phyloP scores from a whole-genome alignment of 1,139 yeast genomes.

The Hansenula lynferdii region DNA sequence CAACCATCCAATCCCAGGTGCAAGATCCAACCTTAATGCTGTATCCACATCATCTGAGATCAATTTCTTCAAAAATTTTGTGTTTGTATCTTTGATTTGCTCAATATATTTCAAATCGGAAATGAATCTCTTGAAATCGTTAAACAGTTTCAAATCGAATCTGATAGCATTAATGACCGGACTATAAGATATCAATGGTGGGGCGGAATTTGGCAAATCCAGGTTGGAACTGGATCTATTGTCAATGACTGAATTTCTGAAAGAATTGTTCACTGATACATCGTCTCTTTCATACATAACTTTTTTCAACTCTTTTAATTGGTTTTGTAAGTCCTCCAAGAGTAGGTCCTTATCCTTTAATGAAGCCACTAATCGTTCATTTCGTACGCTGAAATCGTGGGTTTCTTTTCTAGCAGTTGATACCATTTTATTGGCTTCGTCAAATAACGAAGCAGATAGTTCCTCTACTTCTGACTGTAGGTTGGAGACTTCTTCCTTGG shows the following conservation, averaged over 20 bases:
- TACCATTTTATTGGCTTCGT: constrained; percentile 80
- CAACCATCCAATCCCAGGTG: constrained; percentile 60
- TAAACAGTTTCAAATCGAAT: constrained; percentile 43
- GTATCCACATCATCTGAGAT: constrained; percentile 81
- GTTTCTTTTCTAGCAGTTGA: constrained; percentile 62
- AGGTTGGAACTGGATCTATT: constrained; percentile 12
- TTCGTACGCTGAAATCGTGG: constrained; percentile 44
- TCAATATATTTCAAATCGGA: constrained; percentile 27
- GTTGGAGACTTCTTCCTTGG: constrained; percentile 54
- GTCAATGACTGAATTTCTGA: constrained; percentile 12
- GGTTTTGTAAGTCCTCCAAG: constrained; percentile 62
- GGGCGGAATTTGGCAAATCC: constrained; percentile 14
- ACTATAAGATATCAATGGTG: constrained; percentile 33
- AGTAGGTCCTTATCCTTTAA: constrained; percentile 68
- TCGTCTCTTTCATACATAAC: constrained; percentile 44
- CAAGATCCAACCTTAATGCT: constrained; percentile 50
- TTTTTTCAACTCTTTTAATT: constrained; percentile 62
- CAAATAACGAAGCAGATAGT: constrained; percentile 66
- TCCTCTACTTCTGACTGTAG: constrained; percentile 74
- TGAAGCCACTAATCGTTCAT: constrained; percentile 53
- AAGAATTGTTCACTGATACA: constrained; percentile 21
- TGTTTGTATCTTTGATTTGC: constrained; percentile 28
- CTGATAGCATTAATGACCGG: constrained; percentile 55
- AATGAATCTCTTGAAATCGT: constrained; percentile 31
- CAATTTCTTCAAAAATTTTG: constrained; percentile 57